Percentiles rank a stretch among this genome's conserved stretches.
Conservation (phyloP, 495 filamentous ascomycete genomes). For the Halenospora varia region DNA sequence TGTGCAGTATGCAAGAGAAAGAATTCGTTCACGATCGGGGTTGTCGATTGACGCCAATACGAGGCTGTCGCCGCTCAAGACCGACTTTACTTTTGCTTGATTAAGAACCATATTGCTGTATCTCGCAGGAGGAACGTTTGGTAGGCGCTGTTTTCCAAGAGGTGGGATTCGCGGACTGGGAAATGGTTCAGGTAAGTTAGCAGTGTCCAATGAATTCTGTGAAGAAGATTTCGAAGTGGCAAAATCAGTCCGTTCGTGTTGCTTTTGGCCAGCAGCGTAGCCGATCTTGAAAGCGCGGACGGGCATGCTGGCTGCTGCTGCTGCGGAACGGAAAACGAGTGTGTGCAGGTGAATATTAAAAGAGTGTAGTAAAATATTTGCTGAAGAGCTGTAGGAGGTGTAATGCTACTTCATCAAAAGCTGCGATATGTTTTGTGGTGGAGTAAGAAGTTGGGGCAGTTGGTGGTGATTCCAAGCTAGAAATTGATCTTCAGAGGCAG, state of each 20-base stretch:
- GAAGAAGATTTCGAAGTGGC: neutral
- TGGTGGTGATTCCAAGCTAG: too few species aligned
- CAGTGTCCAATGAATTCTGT: conserved; percentile 1
- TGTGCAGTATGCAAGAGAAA: conserved; percentile 88
- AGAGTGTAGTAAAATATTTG: neutral
- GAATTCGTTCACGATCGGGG: conserved; percentile 67
- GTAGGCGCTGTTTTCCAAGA: neutral
- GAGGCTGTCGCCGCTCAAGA: conserved; percentile 88
- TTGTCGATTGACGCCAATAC: conserved; percentile 73
- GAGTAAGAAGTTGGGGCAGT: too few species aligned
- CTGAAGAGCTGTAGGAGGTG: neutral
- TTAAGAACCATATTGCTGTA: conserved; percentile 29
- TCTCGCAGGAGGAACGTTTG: conserved; percentile 12
- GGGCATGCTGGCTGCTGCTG: conserved; percentile 5
- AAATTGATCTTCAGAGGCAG: too few species aligned
- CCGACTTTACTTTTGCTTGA: conserved; percentile 83
- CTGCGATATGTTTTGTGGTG: neutral
- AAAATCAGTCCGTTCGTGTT: neutral
- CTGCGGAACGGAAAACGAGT: neutral
- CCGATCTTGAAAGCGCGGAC: conserved; percentile 18
- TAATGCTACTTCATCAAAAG: neutral
- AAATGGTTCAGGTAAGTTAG: conserved; percentile 25
- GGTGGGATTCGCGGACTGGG: conserved; percentile 10
- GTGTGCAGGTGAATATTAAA: neutral
- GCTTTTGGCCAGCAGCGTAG: conserved; percentile 7